Conservation (phyloP, 768 basidiomycete species). For the Lactarius hengduanensis region DNA sequence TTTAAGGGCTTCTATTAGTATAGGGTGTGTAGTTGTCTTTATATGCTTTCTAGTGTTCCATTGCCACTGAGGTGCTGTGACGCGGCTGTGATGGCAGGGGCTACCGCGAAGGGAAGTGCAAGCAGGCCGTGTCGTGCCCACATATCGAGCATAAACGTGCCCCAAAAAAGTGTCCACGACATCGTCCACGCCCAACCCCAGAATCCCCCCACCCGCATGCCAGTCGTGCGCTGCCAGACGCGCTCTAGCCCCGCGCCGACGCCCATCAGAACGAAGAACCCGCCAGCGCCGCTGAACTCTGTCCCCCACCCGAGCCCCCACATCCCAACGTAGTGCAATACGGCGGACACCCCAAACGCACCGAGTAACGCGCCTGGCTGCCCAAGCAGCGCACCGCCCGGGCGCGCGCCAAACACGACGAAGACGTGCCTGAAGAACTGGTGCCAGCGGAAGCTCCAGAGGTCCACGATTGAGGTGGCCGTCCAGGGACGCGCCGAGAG, state of each 20-base stretch:
- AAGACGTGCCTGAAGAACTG: conserved; percentile 37
- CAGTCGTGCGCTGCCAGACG: conserved; percentile 44
- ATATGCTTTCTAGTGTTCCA: no score
- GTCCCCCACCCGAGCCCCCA: conserved; percentile 59
- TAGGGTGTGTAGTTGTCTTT: no score
- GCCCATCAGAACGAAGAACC: conserved; percentile 61
- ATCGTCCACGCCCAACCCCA: conserved; percentile 55
- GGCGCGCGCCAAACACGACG: conserved; percentile 35
- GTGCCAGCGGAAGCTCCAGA: conserved; percentile 45
- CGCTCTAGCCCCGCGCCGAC: conserved; percentile 52
- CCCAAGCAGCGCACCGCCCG: conserved; percentile 44
- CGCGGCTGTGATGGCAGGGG: no score
- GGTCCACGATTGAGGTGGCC: conserved; percentile 40
- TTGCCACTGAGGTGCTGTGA: no score
- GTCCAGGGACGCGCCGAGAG: conserved; percentile 38
- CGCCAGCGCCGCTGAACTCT: conserved; percentile 44
- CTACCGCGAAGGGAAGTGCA: neutral
- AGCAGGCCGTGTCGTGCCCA: conserved; percentile 23
- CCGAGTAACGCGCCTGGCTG: conserved; percentile 53
- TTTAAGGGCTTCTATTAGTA: neutral
- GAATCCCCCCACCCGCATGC: conserved; percentile 47
- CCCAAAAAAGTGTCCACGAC: conserved; percentile 50
- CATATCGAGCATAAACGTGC: conserved; percentile 16
- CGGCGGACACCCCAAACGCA: conserved; percentile 56
- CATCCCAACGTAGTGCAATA: conserved; percentile 58